Conservation (phyloP, 768 basidiomycete genomes). For the Auriscalpium microsporum region DNA sequence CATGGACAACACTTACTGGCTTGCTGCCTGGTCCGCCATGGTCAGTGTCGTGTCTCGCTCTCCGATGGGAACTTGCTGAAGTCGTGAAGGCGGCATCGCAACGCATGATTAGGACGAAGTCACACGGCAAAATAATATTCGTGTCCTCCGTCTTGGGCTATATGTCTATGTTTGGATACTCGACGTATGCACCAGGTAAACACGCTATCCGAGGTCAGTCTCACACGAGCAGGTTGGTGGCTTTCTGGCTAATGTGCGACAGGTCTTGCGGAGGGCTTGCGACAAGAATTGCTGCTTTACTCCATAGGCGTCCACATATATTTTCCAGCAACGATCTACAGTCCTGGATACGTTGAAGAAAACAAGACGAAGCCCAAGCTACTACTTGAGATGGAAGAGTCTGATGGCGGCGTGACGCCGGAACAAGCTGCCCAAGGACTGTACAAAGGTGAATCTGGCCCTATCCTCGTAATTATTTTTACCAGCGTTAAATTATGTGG, state of each 20-base stretch:
- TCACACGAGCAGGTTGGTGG: too few species aligned
- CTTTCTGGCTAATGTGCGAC: not conserved
- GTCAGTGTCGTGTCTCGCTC: conserved; percentile 27
- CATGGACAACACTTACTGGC: conserved; percentile 51
- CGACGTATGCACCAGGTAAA: conserved; percentile 77
- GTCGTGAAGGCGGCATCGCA: conserved; percentile 52
- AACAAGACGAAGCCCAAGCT: conserved; percentile 71
- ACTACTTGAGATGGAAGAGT: conserved; percentile 66
- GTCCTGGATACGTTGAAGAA: conserved; percentile 70
- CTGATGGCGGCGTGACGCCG: conserved; percentile 54
- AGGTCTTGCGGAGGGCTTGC: conserved; percentile 81
- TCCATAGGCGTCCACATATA: conserved; percentile 71
- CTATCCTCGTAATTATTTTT: not conserved
- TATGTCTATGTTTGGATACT: conserved; percentile 71
- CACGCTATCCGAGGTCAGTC: conserved; percentile 71
- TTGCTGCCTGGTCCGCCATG: conserved; percentile 43
- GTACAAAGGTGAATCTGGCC: conserved; percentile 40
- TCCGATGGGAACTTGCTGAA: not conserved
- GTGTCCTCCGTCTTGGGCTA: conserved; percentile 68
- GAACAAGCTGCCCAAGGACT: conserved; percentile 55
- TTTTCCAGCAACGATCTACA: conserved; percentile 75
- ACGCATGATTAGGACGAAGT: conserved; percentile 48
- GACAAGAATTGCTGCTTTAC: conserved; percentile 73
- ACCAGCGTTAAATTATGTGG: not conserved
- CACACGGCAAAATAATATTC: conserved; percentile 65